These are phyloP conservation scores for Poronia punctata DNA, from an alignment of 495 filamentous ascomycete species.

Conservation along the genomic window DNA sequence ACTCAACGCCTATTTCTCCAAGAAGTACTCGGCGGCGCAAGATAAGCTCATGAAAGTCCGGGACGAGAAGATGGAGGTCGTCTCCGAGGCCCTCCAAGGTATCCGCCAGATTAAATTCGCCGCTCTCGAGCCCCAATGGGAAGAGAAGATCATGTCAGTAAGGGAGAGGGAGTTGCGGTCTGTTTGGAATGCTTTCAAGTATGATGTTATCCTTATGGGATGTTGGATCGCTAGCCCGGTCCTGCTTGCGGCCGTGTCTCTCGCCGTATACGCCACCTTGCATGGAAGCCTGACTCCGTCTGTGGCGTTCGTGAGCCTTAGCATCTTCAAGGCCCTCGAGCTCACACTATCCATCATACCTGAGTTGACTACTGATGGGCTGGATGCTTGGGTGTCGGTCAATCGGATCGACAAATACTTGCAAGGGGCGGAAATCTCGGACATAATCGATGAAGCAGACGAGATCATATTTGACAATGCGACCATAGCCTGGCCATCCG, in stretches of 20 bases:
- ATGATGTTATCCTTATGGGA: slow-evolving; percentile 50
- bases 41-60: slow-evolving; percentile 71
- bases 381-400: slow-evolving; percentile 69
- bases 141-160: slow-evolving; percentile 59
- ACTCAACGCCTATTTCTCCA: slow-evolving; percentile 62
- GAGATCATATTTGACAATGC: slow-evolving; percentile 61
- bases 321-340: slow-evolving; percentile 67
- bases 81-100: slow-evolving; percentile 74
- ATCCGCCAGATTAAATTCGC: slow-evolving; percentile 89
- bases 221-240: slow-evolving; percentile 73
- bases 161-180: slow-evolving; percentile 59
- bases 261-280: slow-evolving; percentile 60
- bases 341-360: slow-evolving; percentile 62
- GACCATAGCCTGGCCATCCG: slow-evolving; percentile 69
- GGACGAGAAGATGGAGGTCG: slow-evolving; percentile 68
- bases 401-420: slow-evolving; percentile 70
- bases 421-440: slow-evolving; percentile 54
- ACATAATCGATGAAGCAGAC: slow-evolving; percentile 48
- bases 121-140: slow-evolving; percentile 73
- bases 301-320: slow-evolving; percentile 74
- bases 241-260: slow-evolving; percentile 61
- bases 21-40: slow-evolving; percentile 57
- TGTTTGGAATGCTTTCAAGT: slow-evolving; percentile 58
- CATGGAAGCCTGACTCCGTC: slow-evolving; percentile 60
- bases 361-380: slow-evolving; percentile 59